Base-by-base conservation (phyloP, 1,139 yeast species). In the Yamadazyma pseudoaaseri region DNA sequence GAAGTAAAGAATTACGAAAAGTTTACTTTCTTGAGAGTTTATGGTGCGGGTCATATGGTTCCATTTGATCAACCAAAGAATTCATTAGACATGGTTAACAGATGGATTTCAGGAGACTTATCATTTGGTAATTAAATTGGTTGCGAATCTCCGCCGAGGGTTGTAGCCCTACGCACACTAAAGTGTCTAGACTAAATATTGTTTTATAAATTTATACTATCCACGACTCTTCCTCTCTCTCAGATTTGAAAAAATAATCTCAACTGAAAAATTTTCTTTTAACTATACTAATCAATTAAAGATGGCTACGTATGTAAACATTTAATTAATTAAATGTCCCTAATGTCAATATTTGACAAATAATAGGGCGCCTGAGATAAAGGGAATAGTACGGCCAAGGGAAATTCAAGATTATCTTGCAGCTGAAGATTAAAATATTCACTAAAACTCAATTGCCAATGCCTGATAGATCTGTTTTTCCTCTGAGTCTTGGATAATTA, bases 11-110 rank as follows among this genome's bases (percentile, higher is more conserved):
- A 68, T 51, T 58, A 61, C 54, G 52, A 63, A 35, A 58, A 66
- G 45, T 68, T 70, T 38, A 69, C 75, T 18, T 70, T 68, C 53
- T 64, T 70, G 54, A 61, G 75, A 48, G 63, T 70, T 8, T 70
- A 52, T 39, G 72, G 61, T 41, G 76, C 71, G 27, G 76, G 76
- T 10, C 76, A 70, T 52, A 70, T 70, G 76, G 76, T 70, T 37
- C 76, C 76, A 27, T 66, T 42, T 39, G 73, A 70, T 51, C 75
- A 70, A 49, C 74, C 75, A 7, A 61, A 60, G 38, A 62, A 60
- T 47, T 49, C 75, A 9, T 57, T 70, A 43, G 73, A 62, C 35
- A 66, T 70, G 75, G 62, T 69, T 32, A 67, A 68, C 55, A 56
- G 68, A 44, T 69, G 75, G 75, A 40, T 68, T 18, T 13, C 23